phyloP scores from a whole-genome alignment of 2,329 filamentous ascomycete species.

The Calonectria pauciramosa region DNA sequence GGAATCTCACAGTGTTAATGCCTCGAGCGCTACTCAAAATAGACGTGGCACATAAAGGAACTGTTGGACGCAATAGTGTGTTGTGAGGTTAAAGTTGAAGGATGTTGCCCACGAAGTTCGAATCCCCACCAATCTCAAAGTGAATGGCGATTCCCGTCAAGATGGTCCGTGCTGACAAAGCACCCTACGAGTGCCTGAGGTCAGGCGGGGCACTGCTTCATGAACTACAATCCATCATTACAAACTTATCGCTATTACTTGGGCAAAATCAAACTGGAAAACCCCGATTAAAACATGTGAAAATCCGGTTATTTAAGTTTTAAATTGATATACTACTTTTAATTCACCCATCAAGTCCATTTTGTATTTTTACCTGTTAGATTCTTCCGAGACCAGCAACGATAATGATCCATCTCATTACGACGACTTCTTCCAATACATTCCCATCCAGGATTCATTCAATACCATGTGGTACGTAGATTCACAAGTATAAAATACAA shows the following conservation, averaged over 20 bases:
- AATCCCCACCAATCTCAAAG: conserved; percentile 32
- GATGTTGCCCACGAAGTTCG: conserved; percentile 31
- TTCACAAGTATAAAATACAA: not conserved
- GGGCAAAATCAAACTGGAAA: not conserved
- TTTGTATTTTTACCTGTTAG: no score
- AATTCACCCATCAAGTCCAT: no score
- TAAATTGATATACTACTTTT: not conserved
- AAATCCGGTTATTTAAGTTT: not conserved
- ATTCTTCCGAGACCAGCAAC: no score
- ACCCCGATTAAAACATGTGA: not conserved
- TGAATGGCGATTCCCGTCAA: conserved; percentile 16
- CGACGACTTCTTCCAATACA: no score
- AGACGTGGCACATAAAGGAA: not conserved
- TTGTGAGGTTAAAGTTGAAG: not conserved
- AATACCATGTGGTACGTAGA: not conserved
- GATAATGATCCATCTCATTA: no score
- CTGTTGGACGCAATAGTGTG: not conserved
- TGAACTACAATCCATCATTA: not conserved
- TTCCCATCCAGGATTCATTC: not conserved
- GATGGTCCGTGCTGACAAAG: conserved; percentile 10
- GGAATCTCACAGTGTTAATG: no score
- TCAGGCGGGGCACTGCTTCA: not conserved
- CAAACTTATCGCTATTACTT: not conserved
- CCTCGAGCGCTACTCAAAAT: not conserved
- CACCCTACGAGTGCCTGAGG: not conserved